phyloP scores from a whole-genome alignment of 345 rosid species.

The Draba incana region DNA sequence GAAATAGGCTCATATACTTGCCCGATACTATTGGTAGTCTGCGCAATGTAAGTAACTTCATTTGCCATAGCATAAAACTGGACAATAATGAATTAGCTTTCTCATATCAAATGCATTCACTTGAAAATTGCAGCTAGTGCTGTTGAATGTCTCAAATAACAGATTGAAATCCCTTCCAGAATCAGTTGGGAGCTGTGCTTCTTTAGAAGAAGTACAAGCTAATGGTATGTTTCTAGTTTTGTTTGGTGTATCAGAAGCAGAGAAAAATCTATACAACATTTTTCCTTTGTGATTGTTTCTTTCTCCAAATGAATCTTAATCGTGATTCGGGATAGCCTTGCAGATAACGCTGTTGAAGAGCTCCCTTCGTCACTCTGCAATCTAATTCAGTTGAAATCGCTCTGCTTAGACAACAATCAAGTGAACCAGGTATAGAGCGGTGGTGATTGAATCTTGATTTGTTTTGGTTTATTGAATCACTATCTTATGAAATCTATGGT shows the following conservation, averaged over 20 bases:
- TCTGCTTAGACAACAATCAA: slow-evolving; percentile 70
- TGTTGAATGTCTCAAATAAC: slow-evolving; percentile 87
- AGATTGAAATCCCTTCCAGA: slow-evolving; percentile 90
- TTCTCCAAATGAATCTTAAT: slow-evolving; percentile 26
- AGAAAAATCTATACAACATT: not conserved
- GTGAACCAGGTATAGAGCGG: slow-evolving; percentile 62
- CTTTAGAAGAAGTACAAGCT: slow-evolving; percentile 92
- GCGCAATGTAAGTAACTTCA: slow-evolving; percentile 72
- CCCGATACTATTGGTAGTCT: slow-evolving; percentile 95
- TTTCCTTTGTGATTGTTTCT: slow-evolving; percentile 3
- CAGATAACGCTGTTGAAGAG: slow-evolving; percentile 83
- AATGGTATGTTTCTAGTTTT: slow-evolving; percentile 58
- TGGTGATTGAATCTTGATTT: not conserved
- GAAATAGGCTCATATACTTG: slow-evolving; percentile 68
- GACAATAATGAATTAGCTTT: not conserved
- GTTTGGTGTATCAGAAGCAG: not conserved
- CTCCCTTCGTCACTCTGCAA: slow-evolving; percentile 83
- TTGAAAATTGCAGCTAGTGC: slow-evolving; percentile 66
- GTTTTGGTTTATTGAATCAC: not conserved
- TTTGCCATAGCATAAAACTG: slow-evolving; percentile 20
- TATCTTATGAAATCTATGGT: not conserved
- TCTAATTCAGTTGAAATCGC: slow-evolving; percentile 76
- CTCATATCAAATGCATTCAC: slow-evolving; percentile 6
- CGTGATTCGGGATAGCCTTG: slow-evolving; percentile 43
- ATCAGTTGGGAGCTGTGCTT: slow-evolving; percentile 91